Conservation (phyloP, 2,329 filamentous ascomycete genomes). For the Ilyonectria sp. region DNA sequence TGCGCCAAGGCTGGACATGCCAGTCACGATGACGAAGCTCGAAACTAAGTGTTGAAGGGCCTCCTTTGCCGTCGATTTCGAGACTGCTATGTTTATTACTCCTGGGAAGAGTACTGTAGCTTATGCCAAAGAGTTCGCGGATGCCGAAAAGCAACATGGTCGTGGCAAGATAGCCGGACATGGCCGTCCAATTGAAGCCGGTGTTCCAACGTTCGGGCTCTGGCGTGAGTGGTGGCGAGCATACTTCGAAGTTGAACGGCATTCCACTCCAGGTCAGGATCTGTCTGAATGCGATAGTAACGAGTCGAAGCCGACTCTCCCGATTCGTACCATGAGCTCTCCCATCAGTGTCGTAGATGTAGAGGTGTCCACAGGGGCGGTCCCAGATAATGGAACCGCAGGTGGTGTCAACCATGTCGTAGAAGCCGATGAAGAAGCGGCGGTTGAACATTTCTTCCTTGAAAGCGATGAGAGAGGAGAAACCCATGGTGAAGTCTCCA, state of each 20-base stretch:
- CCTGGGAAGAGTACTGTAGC: not conserved
- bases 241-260: not conserved
- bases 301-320: not conserved
- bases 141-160: not conserved
- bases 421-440: not conserved
- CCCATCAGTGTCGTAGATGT: not conserved
- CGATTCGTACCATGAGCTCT: rapidly evolving
- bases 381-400: not conserved
- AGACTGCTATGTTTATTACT: not conserved
- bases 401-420: not conserved
- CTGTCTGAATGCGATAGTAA: not conserved
- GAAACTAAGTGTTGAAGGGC: not conserved
- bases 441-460: not conserved
- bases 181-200: not conserved
- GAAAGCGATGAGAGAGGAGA: not conserved
- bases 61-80: not conserved
- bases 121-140: not conserved
- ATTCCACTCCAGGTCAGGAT: not conserved
- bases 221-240: not conserved
- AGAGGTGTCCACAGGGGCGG: not conserved
- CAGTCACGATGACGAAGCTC: not conserved
- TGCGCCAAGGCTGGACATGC: not conserved
- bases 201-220: not conserved
- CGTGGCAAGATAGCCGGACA: not conserved
- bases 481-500: not conserved